Percentiles rank a stretch among this genome's conserved stretches.
These are phyloP conservation scores for Forsythia viridissima DNA, from an alignment of 257 asterid species.

Conservation along the genomic window DNA sequence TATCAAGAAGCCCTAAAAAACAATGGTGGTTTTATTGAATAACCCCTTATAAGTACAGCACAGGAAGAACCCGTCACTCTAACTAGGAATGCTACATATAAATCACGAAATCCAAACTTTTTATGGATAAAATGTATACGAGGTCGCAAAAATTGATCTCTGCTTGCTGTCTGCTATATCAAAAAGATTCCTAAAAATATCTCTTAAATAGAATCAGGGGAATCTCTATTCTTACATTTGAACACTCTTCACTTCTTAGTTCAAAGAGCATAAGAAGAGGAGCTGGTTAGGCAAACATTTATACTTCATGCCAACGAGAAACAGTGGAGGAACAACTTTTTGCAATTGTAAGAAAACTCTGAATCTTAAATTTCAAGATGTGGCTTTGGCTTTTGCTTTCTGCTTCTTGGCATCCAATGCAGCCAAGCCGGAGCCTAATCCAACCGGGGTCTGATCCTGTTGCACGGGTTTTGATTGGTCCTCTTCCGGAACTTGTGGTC, in stretches of 20 bases:
- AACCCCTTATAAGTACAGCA: background rate
- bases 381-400: constrained; percentile 53
- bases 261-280: constrained; percentile 5
- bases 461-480: constrained; percentile 32
- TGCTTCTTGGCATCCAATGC: constrained; percentile 66
- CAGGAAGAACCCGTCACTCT: background rate
- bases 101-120: background rate
- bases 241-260: constrained; percentile 12
- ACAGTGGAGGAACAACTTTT: background rate
- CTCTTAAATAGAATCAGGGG: background rate
- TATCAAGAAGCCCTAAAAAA: background rate
- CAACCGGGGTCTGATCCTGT: constrained; percentile 61
- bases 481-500: constrained; percentile 29
- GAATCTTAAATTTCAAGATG: constrained; percentile 26
- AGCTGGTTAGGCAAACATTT: constrained; percentile 9
- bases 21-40: background rate
- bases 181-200: background rate
- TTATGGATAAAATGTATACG: background rate
- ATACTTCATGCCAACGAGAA: constrained; percentile 22
- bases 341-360: background rate
- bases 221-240: background rate
- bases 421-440: constrained; percentile 73
- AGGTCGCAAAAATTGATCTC: background rate
- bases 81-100: background rate
- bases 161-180: background rate